Base-by-base conservation (phyloP, 139 green algal genomes). In the Chlorella sp. region DNA sequence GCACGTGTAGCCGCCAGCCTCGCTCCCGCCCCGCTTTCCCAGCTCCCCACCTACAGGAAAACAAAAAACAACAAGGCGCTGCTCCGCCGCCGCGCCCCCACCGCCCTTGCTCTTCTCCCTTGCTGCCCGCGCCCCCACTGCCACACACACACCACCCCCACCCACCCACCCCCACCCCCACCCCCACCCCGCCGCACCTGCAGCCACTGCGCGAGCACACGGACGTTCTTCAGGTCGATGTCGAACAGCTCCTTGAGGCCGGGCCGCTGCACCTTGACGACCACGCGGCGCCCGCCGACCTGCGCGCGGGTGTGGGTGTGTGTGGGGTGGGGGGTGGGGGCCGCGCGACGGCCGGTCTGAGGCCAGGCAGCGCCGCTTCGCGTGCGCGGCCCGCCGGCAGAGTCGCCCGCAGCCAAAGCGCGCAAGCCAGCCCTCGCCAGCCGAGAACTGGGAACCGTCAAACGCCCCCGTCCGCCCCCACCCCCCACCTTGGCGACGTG, bases 171-270 rank as follows among this genome's bases (percentile, higher is more conserved):
- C n/a, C n/a, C n/a, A n/a, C n/a, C n/a, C n/a, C n/a, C n/a, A n/a
- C n/a, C n/a, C n/a, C n/a, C n/a, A n/a, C n/a, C n/a, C n/a, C n/a
- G n/a, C n/a, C n/a, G n/a, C n/a, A 11, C 75, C 74, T 90, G 85
- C 67, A 90, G 78, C 79, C 84, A 88, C 86, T 97, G 76, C 33
- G 95, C 92, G 69, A 98, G 82, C 25, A 95, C 79, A 17, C 93
- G 86, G 29, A 99, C 61, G 68, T 85, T 85, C 41, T 85, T 85
- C 38, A 98, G 87, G 84, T 98, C 95, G 71, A 99, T 89, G 71
- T 90, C 87, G 65, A 87, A 96, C 50, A 96, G 79, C 67, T 87
- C 74, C 72, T 90, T 87, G 46, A 96, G 87, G 0, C 90, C 93
- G 7, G 92, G 91, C 42, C 91, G 79, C 85, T 96, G 92, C 11